Evolutionary conservation across 2,329 filamentous ascomycete genomes (phyloP).

Genomic region (Xylaria sp.): DNA sequence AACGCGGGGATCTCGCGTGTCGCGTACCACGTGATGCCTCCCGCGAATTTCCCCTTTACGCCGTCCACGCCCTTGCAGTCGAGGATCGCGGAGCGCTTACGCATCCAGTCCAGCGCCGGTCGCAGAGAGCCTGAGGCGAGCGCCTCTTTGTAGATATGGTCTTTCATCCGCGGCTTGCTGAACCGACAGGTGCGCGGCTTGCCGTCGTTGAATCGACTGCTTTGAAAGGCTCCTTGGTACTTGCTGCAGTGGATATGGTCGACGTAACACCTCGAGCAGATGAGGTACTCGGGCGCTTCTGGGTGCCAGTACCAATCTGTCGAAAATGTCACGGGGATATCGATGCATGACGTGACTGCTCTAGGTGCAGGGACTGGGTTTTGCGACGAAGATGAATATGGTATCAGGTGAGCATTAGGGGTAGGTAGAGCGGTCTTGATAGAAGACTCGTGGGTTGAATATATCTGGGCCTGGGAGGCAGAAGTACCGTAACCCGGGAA

Average conservation of each 20-base stretch:
- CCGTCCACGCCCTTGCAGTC: constrained; percentile 39
- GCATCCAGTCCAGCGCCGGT: constrained; percentile 47
- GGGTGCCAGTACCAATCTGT: constrained; percentile 54
- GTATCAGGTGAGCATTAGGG: neutral
- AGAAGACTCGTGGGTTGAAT: neutral
- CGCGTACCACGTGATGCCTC: constrained; percentile 39
- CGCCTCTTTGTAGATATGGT: constrained; percentile 50
- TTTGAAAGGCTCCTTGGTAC: constrained; percentile 47
- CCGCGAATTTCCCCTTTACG: constrained; percentile 28
- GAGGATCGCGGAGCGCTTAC: constrained; percentile 30
- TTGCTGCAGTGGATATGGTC: constrained; percentile 50
- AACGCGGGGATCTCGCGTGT: constrained; percentile 36
- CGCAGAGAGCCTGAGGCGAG: constrained; percentile 43
- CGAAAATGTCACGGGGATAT: constrained; percentile 42
- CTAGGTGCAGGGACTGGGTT: constrained; percentile 12
- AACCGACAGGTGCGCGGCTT: constrained; percentile 46
- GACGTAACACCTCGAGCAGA: constrained; percentile 56
- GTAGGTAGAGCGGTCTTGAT: neutral
- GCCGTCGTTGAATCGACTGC: constrained; percentile 38
- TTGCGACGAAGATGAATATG: neutral
- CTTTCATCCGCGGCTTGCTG: constrained; percentile 49
- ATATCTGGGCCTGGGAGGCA: neutral
- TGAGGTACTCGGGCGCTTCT: constrained; percentile 47
- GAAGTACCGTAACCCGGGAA: neutral
- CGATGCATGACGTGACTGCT: constrained; percentile 47